Evolutionary conservation across 257 asterid species (phyloP), one percentile per base, ranked within the genome.

Genomic region (Solanum rostratum): DNA sequence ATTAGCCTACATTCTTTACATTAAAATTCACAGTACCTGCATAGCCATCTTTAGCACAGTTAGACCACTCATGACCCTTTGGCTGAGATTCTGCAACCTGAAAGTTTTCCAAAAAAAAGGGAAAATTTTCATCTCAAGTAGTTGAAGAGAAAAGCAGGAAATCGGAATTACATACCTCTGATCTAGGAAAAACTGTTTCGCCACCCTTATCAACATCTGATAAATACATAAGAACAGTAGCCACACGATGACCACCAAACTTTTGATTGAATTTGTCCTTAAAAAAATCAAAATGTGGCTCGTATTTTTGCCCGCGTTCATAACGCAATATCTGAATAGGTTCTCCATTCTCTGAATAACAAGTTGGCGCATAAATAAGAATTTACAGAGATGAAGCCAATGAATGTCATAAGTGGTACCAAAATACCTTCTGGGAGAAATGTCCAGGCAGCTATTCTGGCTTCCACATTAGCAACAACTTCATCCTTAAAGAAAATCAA

Each of bases 161-260:
- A 12, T 5, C 11, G 82, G 9, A 65, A 85, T 63, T 84, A 91
- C 98, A 87, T 88, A 91, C 98, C 88, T 89, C 94, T 4, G 99
- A 92, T 81, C 83, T 7, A 45, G 98, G 98, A 62, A 97, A 96
- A 79, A 97, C 88, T 1, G 98, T 97, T 88, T 97, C 98, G 53
- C 99, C 98, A 14, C 97, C 99, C 88, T 90, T 88, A 55, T 85
- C 89, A 55, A 95, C 95, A 43, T 93, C 74, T 2, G 98, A 93
- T 74, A 94, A 90, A 87, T 97, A 95, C 97, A 93, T 93, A 69
- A 97, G 97, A 82, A 97, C 98, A 3, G 99, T 95, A 74, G 98
- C 99, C 73, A 97, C 85, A 22, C 97, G 91, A 85, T 97, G 96
- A 69, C 98, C 98, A 19, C 99, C 98, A 79, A 90, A 65, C 90